Percentiles rank a stretch among this genome's conserved stretches.
These are phyloP conservation scores for Sugiyamaella sp. DNA, from an alignment of 1,139 yeast species.

Conservation along the genomic window DNA sequence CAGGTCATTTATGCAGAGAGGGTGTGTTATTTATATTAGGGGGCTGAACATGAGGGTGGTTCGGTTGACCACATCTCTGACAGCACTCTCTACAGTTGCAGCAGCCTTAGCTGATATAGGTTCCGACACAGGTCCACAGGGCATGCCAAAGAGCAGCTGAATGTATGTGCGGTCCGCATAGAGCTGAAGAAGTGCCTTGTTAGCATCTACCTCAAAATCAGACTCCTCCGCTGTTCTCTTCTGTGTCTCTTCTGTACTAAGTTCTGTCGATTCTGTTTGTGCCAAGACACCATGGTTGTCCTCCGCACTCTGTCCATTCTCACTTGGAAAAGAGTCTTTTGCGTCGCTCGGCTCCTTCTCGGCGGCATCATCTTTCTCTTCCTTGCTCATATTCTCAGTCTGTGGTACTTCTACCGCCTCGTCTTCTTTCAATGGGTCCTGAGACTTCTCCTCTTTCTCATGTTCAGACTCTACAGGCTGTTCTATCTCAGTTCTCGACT, in stretches of 20 bases:
- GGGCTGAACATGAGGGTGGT: slow-evolving; percentile 20
- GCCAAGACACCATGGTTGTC: too few species aligned
- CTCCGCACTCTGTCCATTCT: too few species aligned
- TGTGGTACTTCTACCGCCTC: not conserved
- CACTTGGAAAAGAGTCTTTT: too few species aligned
- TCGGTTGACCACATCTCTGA: slow-evolving; percentile 15
- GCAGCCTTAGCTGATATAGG: not conserved
- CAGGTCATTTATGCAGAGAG: too few species aligned
- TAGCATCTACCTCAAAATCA: not conserved
- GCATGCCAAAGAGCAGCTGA: slow-evolving; percentile 14
- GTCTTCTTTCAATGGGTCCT: not conserved
- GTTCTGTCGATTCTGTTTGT: too few species aligned
- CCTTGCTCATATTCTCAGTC: not conserved
- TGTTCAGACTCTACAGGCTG: not conserved
- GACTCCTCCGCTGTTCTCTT: not conserved
- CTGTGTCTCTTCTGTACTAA: not conserved
- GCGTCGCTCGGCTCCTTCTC: too few species aligned
- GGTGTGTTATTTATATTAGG: slow-evolving; percentile 5
- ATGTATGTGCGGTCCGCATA: slow-evolving; percentile 19
- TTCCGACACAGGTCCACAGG: not conserved
- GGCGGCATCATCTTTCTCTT: not conserved
- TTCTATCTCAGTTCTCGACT: not conserved
- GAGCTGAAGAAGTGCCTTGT: slow-evolving; percentile 10
- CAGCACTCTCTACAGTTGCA: not conserved
- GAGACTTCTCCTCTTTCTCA: not conserved